Percentiles rank a stretch among this genome's conserved stretches.
Evolutionary conservation across 805 yeast species (phyloP).

Genomic region (Metschnikowia similis): DNA sequence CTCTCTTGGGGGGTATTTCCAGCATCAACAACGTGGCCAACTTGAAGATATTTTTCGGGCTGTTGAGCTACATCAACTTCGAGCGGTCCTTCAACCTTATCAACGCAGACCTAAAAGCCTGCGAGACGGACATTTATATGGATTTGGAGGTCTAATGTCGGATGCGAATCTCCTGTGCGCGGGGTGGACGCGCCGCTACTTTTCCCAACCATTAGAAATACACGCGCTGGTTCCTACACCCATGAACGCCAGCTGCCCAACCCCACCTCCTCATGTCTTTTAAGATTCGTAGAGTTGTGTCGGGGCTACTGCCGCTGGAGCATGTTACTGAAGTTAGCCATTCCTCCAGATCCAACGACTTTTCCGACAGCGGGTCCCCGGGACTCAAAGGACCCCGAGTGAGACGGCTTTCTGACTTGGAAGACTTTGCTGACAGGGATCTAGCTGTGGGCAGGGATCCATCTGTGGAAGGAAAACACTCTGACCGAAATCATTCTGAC

Average conservation of each 20-base stretch:
- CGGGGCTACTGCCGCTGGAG: slow-evolving; percentile 14
- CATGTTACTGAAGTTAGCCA: background rate
- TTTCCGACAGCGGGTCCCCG: background rate
- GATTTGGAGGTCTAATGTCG: slow-evolving; percentile 41
- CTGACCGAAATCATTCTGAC: too few species aligned
- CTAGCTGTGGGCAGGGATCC: too few species aligned
- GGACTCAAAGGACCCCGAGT: slow-evolving; percentile 8
- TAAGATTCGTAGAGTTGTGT: slow-evolving; percentile 6
- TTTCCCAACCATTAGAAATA: background rate
- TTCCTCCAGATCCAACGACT: background rate
- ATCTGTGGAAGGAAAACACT: too few species aligned
- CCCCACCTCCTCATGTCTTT: slow-evolving; percentile 5
- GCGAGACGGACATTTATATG: slow-evolving; percentile 51
- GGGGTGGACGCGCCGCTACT: slow-evolving; percentile 1
- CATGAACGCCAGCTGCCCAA: background rate
- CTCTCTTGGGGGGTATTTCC: slow-evolving; percentile 44
- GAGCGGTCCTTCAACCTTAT: slow-evolving; percentile 58
- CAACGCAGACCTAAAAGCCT: slow-evolving; percentile 27
- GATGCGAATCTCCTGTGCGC: background rate
- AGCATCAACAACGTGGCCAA: slow-evolving; percentile 39
- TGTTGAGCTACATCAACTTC: slow-evolving; percentile 58
- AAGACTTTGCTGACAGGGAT: background rate
- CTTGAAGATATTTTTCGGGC: slow-evolving; percentile 61
- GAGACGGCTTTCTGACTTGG: slow-evolving; percentile 3
- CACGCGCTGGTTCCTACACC: background rate